Base-by-base conservation (phyloP, 768 basidiomycete species). In the Clavaria fumosa region DNA sequence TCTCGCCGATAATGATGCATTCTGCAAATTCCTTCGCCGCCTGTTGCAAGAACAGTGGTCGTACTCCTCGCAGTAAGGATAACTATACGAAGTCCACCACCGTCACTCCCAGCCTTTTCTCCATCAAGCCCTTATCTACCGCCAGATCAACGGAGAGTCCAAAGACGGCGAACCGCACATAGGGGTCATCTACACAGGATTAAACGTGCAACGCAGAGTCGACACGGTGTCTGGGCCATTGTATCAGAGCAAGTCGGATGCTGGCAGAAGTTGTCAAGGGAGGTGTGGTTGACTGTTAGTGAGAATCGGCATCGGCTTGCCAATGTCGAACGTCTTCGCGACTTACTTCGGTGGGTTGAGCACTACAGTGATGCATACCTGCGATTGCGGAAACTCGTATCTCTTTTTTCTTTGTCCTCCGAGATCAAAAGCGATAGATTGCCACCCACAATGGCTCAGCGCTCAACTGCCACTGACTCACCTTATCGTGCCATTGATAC, bases 291-390 rank as follows among this genome's bases (percentile, higher is more conserved):
- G 63, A 21, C 60, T 61, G 5, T 78, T 77, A 52, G 67, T 70
- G 31, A 64, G 69, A 30, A 79, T 88, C 39, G 85, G 85, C 2
- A 76, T 89, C 31, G 85, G 85, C 4, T 57, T 89, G 14, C 83
- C 85, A 0, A 84, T 89, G 83, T 83, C 85, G 52, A 79, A 84
- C 48, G 85, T 89, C 23, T 88, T 75, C 54, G 75, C 85, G 41
- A 85, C 76, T 35, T 88, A 86, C 55, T 85, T 86, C 47, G 82
- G 84, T 15, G 85, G 85, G 4, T 88, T 48, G 83, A 81, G 41
- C 7, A 41, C 83, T 84, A 84, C 28, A 85, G 82, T 1, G 85
- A 89, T 52, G 81, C 77, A 14, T 89, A 81, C 55, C 47, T 89
- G 37, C 69, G 79, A 23, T 62, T 89, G 31, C 85, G 85, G 4